Percentiles rank a stretch among this genome's conserved stretches.
phyloP scores from a whole-genome alignment of 768 basidiomycete genomes.

The Xerocomellus dryophilus region DNA sequence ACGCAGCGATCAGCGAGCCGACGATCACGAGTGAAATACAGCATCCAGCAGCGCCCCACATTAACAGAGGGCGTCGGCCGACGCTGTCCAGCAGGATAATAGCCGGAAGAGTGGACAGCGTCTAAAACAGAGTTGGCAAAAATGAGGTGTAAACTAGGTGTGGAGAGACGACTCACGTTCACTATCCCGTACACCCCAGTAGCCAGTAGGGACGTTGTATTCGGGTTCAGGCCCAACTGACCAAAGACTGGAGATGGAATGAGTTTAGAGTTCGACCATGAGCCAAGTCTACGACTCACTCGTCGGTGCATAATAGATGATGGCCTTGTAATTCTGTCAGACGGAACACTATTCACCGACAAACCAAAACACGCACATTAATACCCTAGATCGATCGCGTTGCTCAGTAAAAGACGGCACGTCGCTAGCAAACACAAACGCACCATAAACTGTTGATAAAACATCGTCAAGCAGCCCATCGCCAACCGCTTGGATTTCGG shows the following conservation, averaged over 20 bases:
- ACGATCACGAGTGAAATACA: conserved; percentile 28
- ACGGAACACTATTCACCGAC: neutral
- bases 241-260: conserved; percentile 35
- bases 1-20: conserved; percentile 28
- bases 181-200: conserved; percentile 41
- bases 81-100: conserved; percentile 37
- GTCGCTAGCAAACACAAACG: neutral
- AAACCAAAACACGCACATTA: conserved; percentile 19
- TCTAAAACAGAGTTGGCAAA: conserved; percentile 18
- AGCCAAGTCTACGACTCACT: conserved; percentile 10
- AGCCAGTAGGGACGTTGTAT: conserved; percentile 41
- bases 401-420: neutral
- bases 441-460: conserved; percentile 34
- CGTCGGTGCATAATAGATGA: conserved; percentile 29
- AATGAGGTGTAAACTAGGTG: neutral
- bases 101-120: conserved; percentile 36
- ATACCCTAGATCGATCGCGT: conserved; percentile 18
- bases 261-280: conserved; percentile 2
- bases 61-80: conserved; percentile 39
- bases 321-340: conserved; percentile 19
- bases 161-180: conserved; percentile 16
- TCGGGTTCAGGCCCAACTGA: conserved; percentile 39
- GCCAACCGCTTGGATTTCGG: conserved; percentile 32
- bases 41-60: conserved; percentile 39
- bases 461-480: conserved; percentile 32